Conservation (phyloP, 805 yeast species). For the Saccharomycopsis olivae region DNA sequence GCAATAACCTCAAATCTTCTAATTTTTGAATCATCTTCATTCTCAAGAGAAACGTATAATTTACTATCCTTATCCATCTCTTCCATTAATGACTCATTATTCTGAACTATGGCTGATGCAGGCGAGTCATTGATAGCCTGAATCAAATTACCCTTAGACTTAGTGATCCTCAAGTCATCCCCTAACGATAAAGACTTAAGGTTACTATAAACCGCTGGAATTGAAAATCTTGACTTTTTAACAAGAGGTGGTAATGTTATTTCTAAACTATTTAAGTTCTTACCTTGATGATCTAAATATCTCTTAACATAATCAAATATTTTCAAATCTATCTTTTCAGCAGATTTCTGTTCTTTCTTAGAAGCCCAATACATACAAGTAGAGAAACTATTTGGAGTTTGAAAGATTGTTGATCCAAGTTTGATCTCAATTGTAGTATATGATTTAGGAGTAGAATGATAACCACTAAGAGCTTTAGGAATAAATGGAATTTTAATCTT, state of each 20-base stretch:
- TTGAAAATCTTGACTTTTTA: neutral
- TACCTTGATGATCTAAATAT: constrained; percentile 5
- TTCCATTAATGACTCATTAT: constrained; percentile 9
- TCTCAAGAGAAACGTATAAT: constrained; percentile 8
- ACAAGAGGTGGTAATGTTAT: constrained; percentile 7
- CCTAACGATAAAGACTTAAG: neutral
- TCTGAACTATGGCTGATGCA: constrained; percentile 15
- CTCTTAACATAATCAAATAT: constrained; percentile 2
- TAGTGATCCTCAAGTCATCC: constrained; percentile 5
- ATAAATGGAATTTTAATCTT: constrained; percentile 4
- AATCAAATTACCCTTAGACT: constrained; percentile 14
- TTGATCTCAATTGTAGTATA: constrained; percentile 1
- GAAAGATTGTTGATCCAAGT: constrained; percentile 8
- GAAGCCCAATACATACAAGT: constrained; percentile 11
- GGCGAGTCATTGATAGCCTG: constrained; percentile 11
- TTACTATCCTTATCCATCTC: constrained; percentile 12
- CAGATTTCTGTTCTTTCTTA: constrained; percentile 1
- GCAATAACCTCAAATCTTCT: constrained; percentile 33
- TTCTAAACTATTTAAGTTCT: constrained; percentile 2
- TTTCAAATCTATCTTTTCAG: constrained; percentile 5
- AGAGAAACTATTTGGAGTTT: constrained; percentile 2
- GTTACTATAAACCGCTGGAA: neutral
- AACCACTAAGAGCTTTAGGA: neutral
- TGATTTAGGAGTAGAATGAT: neutral
- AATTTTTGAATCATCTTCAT: neutral